Conservation (phyloP, 768 basidiomycete genomes). For the Trametes villosa region DNA sequence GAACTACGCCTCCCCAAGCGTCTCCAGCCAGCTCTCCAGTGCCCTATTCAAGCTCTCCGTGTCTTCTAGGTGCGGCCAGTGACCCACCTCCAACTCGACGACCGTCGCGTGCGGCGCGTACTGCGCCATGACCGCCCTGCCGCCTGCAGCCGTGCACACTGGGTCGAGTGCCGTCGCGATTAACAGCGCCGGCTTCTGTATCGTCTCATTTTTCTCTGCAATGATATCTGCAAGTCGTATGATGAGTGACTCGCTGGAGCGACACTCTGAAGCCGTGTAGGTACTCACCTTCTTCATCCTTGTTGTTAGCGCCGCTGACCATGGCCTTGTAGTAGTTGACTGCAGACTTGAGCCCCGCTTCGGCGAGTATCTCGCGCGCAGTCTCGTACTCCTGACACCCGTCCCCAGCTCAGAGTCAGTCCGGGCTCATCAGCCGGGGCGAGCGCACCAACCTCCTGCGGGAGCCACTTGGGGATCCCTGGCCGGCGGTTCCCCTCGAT, state of each 20-base stretch:
- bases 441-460: conserved; percentile 33
- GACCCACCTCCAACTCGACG: conserved; percentile 41
- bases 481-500: conserved; percentile 31
- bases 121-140: conserved; percentile 29
- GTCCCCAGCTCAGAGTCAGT: neutral
- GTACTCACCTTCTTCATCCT: conserved; percentile 33
- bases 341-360: conserved; percentile 39
- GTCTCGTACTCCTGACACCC: conserved; percentile 27
- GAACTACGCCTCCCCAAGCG: too few relatives aligned
- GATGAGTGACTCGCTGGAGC: neutral
- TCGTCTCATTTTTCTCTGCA: conserved; percentile 26
- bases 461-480: conserved; percentile 36
- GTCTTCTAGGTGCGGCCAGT: conserved; percentile 43
- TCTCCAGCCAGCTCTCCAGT: conserved; percentile 38
- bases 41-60: conserved; percentile 39
- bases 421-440: neutral
- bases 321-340: conserved; percentile 43
- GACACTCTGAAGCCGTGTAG: too few relatives aligned
- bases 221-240: conserved; percentile 1
- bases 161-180: conserved; percentile 39
- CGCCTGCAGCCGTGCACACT: conserved; percentile 33
- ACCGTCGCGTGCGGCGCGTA: conserved; percentile 33
- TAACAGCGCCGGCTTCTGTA: conserved; percentile 43
- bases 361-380: conserved; percentile 27
- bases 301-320: conserved; percentile 31